Evolutionary conservation across 805 yeast genomes (phyloP), one percentile per base, ranked within the genome.

Genomic region (Wickerhamiella spandovensis): DNA sequence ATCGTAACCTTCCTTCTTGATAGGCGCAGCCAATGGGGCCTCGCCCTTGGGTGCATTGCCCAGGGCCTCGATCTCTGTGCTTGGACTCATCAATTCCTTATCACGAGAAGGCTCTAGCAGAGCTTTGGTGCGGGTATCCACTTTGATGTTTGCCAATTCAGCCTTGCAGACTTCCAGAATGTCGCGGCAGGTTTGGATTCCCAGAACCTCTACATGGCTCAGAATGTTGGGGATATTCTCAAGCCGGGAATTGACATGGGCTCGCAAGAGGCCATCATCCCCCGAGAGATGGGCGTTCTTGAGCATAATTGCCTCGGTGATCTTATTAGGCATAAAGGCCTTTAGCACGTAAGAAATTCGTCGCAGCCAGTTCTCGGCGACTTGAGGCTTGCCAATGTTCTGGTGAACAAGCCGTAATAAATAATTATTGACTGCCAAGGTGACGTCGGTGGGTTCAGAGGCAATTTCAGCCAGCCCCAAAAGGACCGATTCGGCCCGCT

Each of bases 391-490:
- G 0, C 69, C 65, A 10, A 70, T 65, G 18, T 73, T 70, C 42
- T 67, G 65, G 35, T 64, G 65, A 0, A 79, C 64, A 53, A 70
- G 67, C 35, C 60, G 59, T 44, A 62, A 54, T 46, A 86, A 66
- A 63, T 78, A 85, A 59, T 77, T 77, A 66, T 86, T 85, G 53
- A 83, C 71, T 37, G 84, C 84, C 56, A 80, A 78, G 22, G 79
- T 71, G 54, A 84, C 77, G 24, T 76, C 75, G 2, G 72, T 52
- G 57, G 69, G 64, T 54, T 63, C 60, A 3, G 65, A 59, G 4
- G 71, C 64, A 20, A 78, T 64, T 20, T 77, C 76, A 47, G 79
- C 73, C 45, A 86, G 69, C 2, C 88, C 80, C 49, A 72, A 70
- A 41, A 87, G 65, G 20, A 86, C 78, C 22, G 80, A 68, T 55